Conservation (phyloP, 305 asterid species). For the Fraxinus greggii region DNA sequence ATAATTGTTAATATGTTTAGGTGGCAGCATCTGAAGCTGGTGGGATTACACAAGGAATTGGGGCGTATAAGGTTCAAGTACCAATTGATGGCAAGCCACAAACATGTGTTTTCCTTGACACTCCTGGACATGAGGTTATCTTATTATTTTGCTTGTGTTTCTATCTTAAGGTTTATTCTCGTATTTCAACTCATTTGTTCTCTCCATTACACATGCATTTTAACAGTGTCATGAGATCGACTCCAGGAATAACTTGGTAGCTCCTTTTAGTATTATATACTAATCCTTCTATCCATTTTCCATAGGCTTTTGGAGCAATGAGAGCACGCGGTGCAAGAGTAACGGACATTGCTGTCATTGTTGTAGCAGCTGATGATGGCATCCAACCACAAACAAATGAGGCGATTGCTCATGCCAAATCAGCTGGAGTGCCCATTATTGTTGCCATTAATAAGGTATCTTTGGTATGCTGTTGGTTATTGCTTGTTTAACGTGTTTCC, state of each 20-base stretch:
- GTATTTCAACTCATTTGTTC: background rate
- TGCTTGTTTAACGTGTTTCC: constrained; percentile 19
- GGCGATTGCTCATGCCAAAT: constrained; percentile 98
- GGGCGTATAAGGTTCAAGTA: constrained; percentile 92
- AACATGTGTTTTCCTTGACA: constrained; percentile 93
- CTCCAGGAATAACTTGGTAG: constrained; percentile 4
- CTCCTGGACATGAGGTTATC: constrained; percentile 98
- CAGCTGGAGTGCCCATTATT: constrained; percentile 89
- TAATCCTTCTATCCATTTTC: constrained; percentile 23
- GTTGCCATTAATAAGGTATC: constrained; percentile 87
- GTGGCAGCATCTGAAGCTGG: constrained; percentile 99
- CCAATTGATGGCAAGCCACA: constrained; percentile 78
- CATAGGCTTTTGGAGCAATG: constrained; percentile 98
- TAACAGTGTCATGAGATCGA: background rate
- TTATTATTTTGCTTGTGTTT: background rate
- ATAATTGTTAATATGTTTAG: constrained; percentile 42
- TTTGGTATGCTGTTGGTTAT: constrained; percentile 20
- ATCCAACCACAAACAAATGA: constrained; percentile 93
- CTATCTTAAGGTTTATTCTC: constrained; percentile 19
- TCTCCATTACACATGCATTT: constrained; percentile 5
- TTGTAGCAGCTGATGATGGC: constrained; percentile 99
- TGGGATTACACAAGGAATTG: constrained; percentile 98
- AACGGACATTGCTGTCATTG: constrained; percentile 92
- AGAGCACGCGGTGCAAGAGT: constrained; percentile 99
- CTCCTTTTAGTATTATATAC: constrained; percentile 2